Percentiles rank a stretch among this genome's conserved stretches.
Evolutionary conservation across 2,329 filamentous ascomycete species (phyloP).

Genomic region (Aureobasidium subglaciale): DNA sequence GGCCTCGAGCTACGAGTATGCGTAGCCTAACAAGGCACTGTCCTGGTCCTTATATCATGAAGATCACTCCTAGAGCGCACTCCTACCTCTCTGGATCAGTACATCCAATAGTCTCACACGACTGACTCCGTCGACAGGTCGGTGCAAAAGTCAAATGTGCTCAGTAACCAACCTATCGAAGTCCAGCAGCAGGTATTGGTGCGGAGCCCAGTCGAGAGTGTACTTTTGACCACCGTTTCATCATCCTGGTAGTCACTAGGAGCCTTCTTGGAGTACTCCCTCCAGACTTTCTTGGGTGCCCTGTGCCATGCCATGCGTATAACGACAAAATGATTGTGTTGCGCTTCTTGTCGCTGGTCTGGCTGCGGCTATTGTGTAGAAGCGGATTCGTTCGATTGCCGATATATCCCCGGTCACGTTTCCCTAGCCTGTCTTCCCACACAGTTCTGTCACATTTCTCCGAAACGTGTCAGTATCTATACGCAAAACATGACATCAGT

Average conservation of each 20-base stretch:
- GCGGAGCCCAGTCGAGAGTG: neutral
- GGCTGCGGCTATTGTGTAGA: neutral
- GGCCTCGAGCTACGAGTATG: too few relatives aligned
- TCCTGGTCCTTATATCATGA: neutral
- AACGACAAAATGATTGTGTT: neutral
- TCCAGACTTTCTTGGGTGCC: neutral
- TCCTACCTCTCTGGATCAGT: neutral
- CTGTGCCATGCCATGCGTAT: neutral
- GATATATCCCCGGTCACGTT: neutral
- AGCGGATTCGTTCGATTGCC: neutral
- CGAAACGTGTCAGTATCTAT: too few relatives aligned
- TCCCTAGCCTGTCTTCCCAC: neutral
- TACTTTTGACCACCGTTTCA: neutral
- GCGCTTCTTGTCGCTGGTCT: neutral
- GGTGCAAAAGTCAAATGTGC: neutral
- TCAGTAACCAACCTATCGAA: neutral
- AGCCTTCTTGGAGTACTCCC: too few relatives aligned
- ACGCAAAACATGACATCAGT: too few relatives aligned
- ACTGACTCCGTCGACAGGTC: neutral
- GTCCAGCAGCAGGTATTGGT: neutral
- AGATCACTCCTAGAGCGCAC: neutral
- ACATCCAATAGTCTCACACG: neutral
- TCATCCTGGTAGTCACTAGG: too few relatives aligned
- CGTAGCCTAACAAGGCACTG: neutral
- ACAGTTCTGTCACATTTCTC: too few relatives aligned